These are phyloP conservation scores for Aspergillus nanangensis DNA, from an alignment of 495 filamentous ascomycete species.

Conservation along the genomic window DNA sequence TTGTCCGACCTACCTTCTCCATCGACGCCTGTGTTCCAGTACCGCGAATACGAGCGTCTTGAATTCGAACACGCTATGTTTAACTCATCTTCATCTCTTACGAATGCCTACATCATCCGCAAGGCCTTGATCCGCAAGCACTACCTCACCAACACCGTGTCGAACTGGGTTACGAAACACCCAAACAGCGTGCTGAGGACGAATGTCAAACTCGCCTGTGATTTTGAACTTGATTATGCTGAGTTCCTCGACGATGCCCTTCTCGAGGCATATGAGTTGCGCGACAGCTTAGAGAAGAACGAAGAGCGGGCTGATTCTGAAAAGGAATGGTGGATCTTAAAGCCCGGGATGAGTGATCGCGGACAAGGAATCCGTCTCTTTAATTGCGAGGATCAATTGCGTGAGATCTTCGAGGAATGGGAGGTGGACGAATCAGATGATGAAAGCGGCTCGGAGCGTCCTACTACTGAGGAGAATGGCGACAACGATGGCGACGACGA, in stretches of 20 bases:
- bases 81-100: constrained; percentile 54
- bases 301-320: constrained; percentile 39
- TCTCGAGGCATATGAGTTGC: constrained; percentile 80
- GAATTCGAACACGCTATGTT: constrained; percentile 70
- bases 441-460: constrained; percentile 25
- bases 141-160: constrained; percentile 74
- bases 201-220: constrained; percentile 68
- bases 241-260: constrained; percentile 95
- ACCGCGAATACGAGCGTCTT: constrained; percentile 78
- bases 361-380: constrained; percentile 92
- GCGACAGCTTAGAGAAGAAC: constrained; percentile 69
- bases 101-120: constrained; percentile 87
- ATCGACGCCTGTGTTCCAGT: constrained; percentile 62
- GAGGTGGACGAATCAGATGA: constrained; percentile 57
- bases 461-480: too few relatives aligned
- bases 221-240: constrained; percentile 92
- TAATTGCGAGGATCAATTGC: constrained; percentile 72
- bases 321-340: constrained; percentile 95
- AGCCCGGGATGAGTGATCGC: constrained; percentile 94
- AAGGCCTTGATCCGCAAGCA: constrained; percentile 98
- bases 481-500: constrained; percentile 31
- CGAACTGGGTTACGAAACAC: constrained; percentile 77
- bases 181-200: constrained; percentile 61
- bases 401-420: constrained; percentile 84
- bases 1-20: constrained; percentile 38